phyloP scores from a whole-genome alignment of 179 eudicot genomes.

The Patellifolia procumbens region DNA sequence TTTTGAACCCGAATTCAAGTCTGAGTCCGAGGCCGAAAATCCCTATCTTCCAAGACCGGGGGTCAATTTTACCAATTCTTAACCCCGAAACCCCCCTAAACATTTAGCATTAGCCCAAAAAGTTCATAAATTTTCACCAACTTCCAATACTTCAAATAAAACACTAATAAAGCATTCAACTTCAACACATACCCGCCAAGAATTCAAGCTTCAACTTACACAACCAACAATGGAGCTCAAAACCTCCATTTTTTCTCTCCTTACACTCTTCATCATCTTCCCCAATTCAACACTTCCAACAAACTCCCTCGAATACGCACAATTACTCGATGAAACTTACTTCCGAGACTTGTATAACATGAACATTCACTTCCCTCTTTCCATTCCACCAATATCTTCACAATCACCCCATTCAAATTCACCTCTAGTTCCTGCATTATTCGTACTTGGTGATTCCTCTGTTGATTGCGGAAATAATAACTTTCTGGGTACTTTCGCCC shows the following conservation, averaged over 20 bases:
- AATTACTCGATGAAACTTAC: conserved; percentile 17
- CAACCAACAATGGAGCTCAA: conserved; percentile 24
- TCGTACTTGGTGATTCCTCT: conserved; percentile 31
- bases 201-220: neutral
- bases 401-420: neutral
- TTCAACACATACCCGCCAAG: conserved; percentile 6
- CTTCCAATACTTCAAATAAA: too few species aligned
- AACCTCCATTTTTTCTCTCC: conserved; percentile 18
- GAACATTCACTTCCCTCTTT: conserved; percentile 6
- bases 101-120: too few species aligned
- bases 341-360: conserved; percentile 26
- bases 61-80: too few species aligned
- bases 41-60: too few species aligned
- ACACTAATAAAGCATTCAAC: neutral
- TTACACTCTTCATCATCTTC: conserved; percentile 12
- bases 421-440: conserved; percentile 19
- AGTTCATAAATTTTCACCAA: too few species aligned
- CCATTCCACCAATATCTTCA: neutral
- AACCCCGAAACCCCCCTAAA: too few species aligned
- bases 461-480: conserved; percentile 33
- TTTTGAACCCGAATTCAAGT: too few species aligned
- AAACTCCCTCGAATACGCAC: conserved; percentile 23
- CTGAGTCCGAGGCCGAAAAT: too few species aligned
- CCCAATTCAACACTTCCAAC: neutral
- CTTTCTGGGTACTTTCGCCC: conserved; percentile 33